Evolutionary conservation across 306 rosid genomes (phyloP), one percentile per base, ranked within the genome.

Genomic region (Cucurbita moschata): DNA sequence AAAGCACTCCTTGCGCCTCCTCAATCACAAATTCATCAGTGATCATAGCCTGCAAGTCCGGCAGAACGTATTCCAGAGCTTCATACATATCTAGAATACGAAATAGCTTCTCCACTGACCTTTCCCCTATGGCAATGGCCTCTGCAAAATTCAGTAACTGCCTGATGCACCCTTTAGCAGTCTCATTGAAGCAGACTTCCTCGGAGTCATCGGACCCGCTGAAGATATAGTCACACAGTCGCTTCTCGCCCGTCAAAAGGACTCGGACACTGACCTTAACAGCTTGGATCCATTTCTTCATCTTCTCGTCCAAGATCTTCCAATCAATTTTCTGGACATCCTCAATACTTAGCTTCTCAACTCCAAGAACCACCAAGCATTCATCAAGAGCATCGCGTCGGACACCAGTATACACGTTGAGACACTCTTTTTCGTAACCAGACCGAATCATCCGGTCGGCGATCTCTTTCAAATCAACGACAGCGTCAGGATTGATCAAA

Each of bases 261-360:
- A 95, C 85, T 75, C 84, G 75, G 58, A 89, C 92, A 14, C 78
- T 82, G 53, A 89, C 83, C 82, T 91, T 95, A 67, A 89, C 90
- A 12, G 96, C 97, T 44, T 84, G 96, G 43, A 95, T 85, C 99
- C 97, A 95, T 79, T 89, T 89, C 90, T 91, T 95, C 97, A 95
- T 95, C 77, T 89, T 95, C 91, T 91, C 99, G 49, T 95, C 99
- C 85, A 95, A 64, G 59, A 21, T 14, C 19, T 77, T 85, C 99
- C 99, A 95, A 61, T 79, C 92, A 72, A 85, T 80, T 79, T 75
- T 95, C 85, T 95, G 99, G 26, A 91, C 92, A 77, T 95, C 99
- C 80, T 91, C 97, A 57, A 95, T 95, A 81, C 99, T 89, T 74
- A 88, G 79, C 78, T 76, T 88, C 86, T 95, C 99, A 35, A 95